Evolutionary conservation across 176 grass and related monocot species (phyloP), one percentile per base, ranked within the genome.

Genomic region (Canna indica): DNA sequence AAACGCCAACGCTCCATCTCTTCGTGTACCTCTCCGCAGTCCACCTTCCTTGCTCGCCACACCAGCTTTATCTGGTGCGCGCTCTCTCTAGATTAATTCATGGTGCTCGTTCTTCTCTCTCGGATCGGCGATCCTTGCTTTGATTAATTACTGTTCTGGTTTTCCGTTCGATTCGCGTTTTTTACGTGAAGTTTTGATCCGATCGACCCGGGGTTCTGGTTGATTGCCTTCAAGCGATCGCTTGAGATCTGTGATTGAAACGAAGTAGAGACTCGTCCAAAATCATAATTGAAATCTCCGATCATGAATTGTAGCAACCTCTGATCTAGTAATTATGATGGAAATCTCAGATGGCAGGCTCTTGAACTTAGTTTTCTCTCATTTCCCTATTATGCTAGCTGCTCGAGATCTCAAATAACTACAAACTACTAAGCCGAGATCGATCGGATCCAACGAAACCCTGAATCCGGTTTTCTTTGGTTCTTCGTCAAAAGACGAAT

Each of bases 61-160:
- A 85, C 77, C 24, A 69, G 26, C 63, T 97, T 93, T 71, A 82
- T 77, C 77, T 84, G 88, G 94, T 92, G 75, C 73, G 60, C 31
- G 36, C 29, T 38, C 34, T 47, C 36, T 67, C 17, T 16, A 36
- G 29, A 2, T 76, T 41, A n/a, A 61, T 41, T 58, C 5, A 56
- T 45, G 35, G 35, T 28, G 50, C 35, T 75, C n/a, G n/a, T n/a
- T 72, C 27, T 50, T 63, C 28, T 57, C 22, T 0, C 22, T 35
- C 10, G 4, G 20, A 59, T 18, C 29, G 20, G 5, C 46, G 27
- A 27, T 34, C 25, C 18, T 28, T n/a, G 13, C 16, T 25, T 2
- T 46, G 24, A 59, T 46, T 32, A 8, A 6, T 47, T 47, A 35
- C 7, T 1, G 18, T 14, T 56, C n/a, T 0, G 8, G 7, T 44